Percentiles rank a stretch among this genome's conserved stretches.
Conservation (phyloP, 768 basidiomycete species). For the Sarcodon sp. region DNA sequence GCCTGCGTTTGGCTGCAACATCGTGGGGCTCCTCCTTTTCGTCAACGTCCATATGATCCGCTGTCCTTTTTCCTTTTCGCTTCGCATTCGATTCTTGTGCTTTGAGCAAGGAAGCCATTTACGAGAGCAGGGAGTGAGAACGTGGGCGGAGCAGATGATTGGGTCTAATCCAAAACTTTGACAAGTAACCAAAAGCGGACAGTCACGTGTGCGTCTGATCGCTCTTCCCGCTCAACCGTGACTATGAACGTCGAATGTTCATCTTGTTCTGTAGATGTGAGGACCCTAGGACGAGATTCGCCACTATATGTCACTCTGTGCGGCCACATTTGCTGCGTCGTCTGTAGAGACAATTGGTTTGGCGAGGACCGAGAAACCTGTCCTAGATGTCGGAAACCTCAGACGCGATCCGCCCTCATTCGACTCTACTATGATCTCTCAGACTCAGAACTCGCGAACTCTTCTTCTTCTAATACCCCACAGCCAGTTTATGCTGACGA, state of each 20-base stretch:
- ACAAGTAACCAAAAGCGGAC: background rate
- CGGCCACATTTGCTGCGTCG: background rate
- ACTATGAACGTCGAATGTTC: background rate
- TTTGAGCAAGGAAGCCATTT: slow-evolving; percentile 57
- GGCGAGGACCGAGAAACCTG: background rate
- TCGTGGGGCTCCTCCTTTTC: slow-evolving; percentile 25
- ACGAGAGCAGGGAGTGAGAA: background rate
- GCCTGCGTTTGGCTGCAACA: slow-evolving; percentile 37
- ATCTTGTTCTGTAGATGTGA: background rate
- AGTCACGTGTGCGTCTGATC: background rate
- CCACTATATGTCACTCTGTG: background rate
- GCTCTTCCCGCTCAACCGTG: background rate
- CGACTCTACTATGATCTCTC: background rate
- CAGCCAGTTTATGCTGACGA: background rate
- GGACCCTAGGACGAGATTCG: background rate
- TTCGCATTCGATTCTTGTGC: slow-evolving; percentile 45
- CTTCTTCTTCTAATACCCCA: background rate
- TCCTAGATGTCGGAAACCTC: background rate
- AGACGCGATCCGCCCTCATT: background rate
- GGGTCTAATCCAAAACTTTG: background rate
- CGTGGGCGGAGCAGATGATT: background rate
- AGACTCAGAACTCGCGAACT: background rate
- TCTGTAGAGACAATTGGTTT: background rate
- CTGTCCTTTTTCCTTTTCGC: slow-evolving; percentile 47
- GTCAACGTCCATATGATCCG: slow-evolving; percentile 49